Evolutionary conservation across 1,284 basidiomycete genomes (phyloP), one percentile per base, ranked within the genome.

Genomic region (Ustilago lituana): DNA sequence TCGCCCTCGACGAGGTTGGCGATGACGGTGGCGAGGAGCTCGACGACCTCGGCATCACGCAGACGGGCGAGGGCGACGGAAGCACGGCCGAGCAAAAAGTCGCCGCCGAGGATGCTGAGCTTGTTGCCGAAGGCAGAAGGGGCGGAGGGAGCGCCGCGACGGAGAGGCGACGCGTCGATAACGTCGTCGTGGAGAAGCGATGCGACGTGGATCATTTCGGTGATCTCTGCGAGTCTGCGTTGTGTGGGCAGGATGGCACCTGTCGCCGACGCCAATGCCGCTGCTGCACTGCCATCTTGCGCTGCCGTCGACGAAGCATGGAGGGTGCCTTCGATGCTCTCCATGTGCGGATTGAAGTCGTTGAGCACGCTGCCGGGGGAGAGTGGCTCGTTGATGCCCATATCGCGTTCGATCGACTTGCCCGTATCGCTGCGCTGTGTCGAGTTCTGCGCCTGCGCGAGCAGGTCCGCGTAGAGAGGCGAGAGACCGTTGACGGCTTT

Each of bases 191-290:
- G 96, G 15, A 99, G 85, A 7, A 96, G 86, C 1, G 92, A 95
- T 26, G 96, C 95, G 67, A 97, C 93, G 82, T 98, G 94, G 64
- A 99, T 93, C 93, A 98, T 97, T 83, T 99, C 96, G 46, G 93
- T 90, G 56, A 99, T 96, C 80, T 95, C 93, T 2, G 95, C 95
- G 22, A 99, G 87, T 26, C 95, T 89, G 22, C 91, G 85, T 83
- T 98, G 95, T 0, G 93, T 91, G 7, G 95, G 93, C 8, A 98
- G 87, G 36, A 81, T 78, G 29, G 65, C 57, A 22, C 68, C 55
- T 0, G 61, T 43, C 5, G 68, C 47, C 11, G 54, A 55, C 1
- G 54, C 37, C 4, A 59, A 46, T 15, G 54, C 50, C n/a, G 46
- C 38, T 3, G 50, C 53, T n/a, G 59, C 47, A 5, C 24, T 40